Evolutionary conservation across 1,139 yeast genomes (phyloP), one percentile per base, ranked within the genome.

Genomic region (Pichia sp.): DNA sequence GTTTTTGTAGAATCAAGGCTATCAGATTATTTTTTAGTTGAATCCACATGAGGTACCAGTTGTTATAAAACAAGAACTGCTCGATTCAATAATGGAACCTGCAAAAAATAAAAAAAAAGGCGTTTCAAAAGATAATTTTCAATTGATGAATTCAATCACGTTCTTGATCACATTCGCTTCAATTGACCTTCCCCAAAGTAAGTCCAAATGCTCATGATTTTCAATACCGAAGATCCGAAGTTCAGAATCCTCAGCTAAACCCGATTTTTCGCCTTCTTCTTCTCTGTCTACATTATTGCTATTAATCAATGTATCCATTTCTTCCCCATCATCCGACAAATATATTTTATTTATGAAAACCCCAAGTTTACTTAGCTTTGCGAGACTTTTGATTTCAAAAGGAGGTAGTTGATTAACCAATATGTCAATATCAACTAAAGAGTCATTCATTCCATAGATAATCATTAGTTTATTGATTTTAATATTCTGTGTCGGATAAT

Each of bases 151-250:
- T 49, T 62, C 56, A 32, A 77, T 58, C 0, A 85, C 81, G 52
- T 78, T 74, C 10, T 72, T 68, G 43, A 75, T 67, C 8, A 81
- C 84, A 39, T 68, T 60, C 3, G 68, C 65, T 37, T 75, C 75
- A 1, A 83, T 84, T 46, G 80, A 77, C 34, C 71, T 66, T 6
- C 96, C 96, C 97, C 97, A 90, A 29, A 90, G 67, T 54, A 90
- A 74, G 60, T 90, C 97, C 49, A 90, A 67, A 64, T 90, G 97
- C 64, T 90, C 97, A 59, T 87, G 80, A 36, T 64, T 67, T 1
- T 65, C 67, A 2, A 84, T 75, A 0, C 81, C 77, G 37, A 68
- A 64, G 27, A 58, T 52, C 4, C 46, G 46, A 33, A 57, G 42
- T 29, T 47, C 46, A 4, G 50, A 39, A 26, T 27, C 31, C 9